Conservation (phyloP, 306 rosid genomes). For the Hippophae tibetana region DNA sequence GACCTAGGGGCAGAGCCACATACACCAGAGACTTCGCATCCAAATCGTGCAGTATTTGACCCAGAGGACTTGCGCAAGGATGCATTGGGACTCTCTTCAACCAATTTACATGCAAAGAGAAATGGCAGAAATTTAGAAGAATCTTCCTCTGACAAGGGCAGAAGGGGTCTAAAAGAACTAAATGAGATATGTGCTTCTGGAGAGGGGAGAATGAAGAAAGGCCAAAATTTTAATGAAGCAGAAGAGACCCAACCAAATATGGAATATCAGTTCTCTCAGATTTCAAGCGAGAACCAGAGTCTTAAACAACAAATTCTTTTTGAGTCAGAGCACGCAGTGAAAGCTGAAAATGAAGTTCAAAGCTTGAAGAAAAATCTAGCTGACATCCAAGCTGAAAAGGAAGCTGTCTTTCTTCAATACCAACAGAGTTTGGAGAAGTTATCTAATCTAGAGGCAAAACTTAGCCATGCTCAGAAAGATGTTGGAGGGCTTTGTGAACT, state of each 20-base stretch:
- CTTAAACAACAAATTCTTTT: conserved; percentile 27
- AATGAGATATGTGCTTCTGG: conserved; percentile 35
- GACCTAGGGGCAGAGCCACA: conserved; percentile 46
- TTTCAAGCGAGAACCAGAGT: conserved; percentile 39
- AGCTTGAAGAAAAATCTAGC: conserved; percentile 44
- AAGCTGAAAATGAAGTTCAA: conserved; percentile 58
- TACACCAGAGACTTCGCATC: conserved; percentile 51
- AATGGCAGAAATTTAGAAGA: conserved; percentile 33
- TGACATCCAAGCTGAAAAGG: conserved; percentile 69
- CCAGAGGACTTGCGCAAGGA: conserved; percentile 49
- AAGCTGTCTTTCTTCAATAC: conserved; percentile 58
- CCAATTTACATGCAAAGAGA: conserved; percentile 26
- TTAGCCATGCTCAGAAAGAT: conserved; percentile 38
- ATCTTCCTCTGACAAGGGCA: conserved; percentile 30
- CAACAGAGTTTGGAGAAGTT: conserved; percentile 60
- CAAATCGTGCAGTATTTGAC: conserved; percentile 35
- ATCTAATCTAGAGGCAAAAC: conserved; percentile 55
- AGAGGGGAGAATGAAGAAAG: conserved; percentile 19
- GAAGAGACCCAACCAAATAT: conserved; percentile 18
- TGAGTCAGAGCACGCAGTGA: conserved; percentile 41
- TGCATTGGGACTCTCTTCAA: conserved; percentile 35
- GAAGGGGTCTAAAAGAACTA: conserved; percentile 71
- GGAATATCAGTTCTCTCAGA: conserved; percentile 22
- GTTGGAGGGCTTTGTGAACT: conserved; percentile 70
- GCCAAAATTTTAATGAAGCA: conserved; percentile 9